Evolutionary conservation across 768 basidiomycete genomes (phyloP).

Genomic region (Suillus subaureus): DNA sequence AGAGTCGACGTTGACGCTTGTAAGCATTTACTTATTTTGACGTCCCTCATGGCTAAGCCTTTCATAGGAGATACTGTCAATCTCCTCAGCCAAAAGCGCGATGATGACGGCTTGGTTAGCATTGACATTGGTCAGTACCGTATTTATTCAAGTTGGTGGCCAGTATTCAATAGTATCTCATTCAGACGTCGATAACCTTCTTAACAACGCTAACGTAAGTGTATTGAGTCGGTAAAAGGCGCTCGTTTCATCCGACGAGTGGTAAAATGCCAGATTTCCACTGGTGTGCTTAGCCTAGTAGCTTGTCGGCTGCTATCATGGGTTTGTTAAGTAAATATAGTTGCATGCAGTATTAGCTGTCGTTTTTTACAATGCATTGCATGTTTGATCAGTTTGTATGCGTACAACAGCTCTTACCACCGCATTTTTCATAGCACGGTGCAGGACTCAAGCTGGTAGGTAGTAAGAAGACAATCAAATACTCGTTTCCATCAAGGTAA

Average conservation of each 20-base stretch:
- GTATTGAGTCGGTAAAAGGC: background rate
- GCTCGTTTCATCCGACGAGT: background rate
- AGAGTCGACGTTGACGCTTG: background rate
- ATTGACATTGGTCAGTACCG: background rate
- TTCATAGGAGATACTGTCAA: background rate
- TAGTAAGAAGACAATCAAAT: background rate
- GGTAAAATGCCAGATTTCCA: background rate
- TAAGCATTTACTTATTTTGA: background rate
- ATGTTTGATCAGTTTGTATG: background rate
- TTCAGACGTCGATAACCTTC: background rate
- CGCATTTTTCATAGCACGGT: background rate
- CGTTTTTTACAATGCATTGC: background rate
- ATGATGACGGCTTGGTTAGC: background rate
- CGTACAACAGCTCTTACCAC: too few species aligned
- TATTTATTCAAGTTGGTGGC: background rate
- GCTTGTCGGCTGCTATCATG: background rate
- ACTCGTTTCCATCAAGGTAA: background rate
- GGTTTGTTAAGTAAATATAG: background rate
- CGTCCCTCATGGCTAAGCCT: background rate
- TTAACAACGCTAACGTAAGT: background rate
- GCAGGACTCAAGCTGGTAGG: background rate
- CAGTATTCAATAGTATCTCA: background rate
- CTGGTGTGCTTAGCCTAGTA: background rate
- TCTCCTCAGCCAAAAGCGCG: background rate
- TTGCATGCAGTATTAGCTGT: background rate